Conservation (phyloP, 2,329 filamentous ascomycete genomes). For the Arthrobotrys entomopaga region DNA sequence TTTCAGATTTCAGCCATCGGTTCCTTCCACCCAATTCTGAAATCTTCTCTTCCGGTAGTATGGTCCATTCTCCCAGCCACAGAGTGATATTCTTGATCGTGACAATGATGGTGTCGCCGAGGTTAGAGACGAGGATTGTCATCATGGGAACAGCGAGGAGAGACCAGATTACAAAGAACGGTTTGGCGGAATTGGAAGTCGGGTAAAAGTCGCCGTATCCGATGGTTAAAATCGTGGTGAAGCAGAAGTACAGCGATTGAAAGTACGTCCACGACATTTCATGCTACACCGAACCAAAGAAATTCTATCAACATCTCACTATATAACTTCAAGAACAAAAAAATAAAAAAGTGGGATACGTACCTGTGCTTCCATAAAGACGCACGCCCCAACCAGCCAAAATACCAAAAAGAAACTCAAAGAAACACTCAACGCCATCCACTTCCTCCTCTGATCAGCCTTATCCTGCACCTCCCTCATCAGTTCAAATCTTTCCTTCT, state of each 20-base stretch:
- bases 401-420: constrained; percentile 75
- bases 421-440: constrained; percentile 77
- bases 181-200: constrained; percentile 78
- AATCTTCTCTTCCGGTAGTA: constrained; percentile 64
- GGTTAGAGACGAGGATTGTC: constrained; percentile 84
- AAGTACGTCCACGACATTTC: constrained; percentile 75
- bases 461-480: constrained; percentile 82
- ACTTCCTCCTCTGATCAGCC: constrained; percentile 74
- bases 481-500: constrained; percentile 76
- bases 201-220: constrained; percentile 86
- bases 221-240: constrained; percentile 82
- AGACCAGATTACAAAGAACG: constrained; percentile 95
- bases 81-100: constrained; percentile 73
- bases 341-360: constrained; percentile 60
- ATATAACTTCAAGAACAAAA: not conserved
- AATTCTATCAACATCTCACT: not conserved
- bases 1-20: constrained; percentile 63
- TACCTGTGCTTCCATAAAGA: constrained; percentile 74
- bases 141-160: constrained; percentile 85
- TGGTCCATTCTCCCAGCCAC: constrained; percentile 72
- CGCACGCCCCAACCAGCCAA: constrained; percentile 81
- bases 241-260: constrained; percentile 84
- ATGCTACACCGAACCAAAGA: constrained; percentile 16
- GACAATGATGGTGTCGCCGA: constrained; percentile 81
- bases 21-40: constrained; percentile 29